Evolutionary conservation across 2,329 filamentous ascomycete genomes (phyloP).

Genomic region (Metarhizium album): DNA sequence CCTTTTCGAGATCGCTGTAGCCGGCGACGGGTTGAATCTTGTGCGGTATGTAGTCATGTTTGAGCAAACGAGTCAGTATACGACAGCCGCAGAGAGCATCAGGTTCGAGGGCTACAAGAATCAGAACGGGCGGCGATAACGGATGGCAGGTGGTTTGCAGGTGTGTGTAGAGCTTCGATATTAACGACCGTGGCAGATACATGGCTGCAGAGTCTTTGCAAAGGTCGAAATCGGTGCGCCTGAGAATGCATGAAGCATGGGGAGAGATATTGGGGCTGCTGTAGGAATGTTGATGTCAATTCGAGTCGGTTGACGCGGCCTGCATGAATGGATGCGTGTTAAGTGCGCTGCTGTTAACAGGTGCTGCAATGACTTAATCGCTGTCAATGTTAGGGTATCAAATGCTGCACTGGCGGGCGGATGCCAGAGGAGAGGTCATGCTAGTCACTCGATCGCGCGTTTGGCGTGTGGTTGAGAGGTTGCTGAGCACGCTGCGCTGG

Average conservation of each 20-base stretch:
- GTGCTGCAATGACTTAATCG: background rate
- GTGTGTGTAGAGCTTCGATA: conserved; percentile 85
- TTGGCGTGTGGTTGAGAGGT: background rate
- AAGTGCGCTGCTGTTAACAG: background rate
- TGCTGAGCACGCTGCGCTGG: background rate
- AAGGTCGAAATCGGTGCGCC: conserved; percentile 15
- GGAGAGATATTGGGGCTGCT: background rate
- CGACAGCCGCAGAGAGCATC: conserved; percentile 93
- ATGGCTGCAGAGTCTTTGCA: conserved; percentile 39
- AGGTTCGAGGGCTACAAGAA: conserved; percentile 87
- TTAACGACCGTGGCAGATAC: conserved; percentile 86
- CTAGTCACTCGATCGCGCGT: background rate
- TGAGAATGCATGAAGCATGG: conserved; percentile 17
- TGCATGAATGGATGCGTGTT: background rate
- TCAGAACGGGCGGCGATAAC: conserved; percentile 80
- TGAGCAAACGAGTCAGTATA: conserved; percentile 85
- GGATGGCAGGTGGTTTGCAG: conserved; percentile 79
- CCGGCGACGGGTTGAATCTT: conserved; percentile 93
- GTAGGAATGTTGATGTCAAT: background rate
- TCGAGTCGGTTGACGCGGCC: background rate
- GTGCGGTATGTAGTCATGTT: conserved; percentile 94
- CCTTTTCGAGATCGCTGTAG: conserved; percentile 77
- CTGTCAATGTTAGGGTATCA: background rate
- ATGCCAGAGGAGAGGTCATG: background rate
- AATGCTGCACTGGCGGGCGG: background rate